Evolutionary conservation across 164 flowering plant genomes (phyloP).

Genomic region (Kingdonia uniflora): DNA sequence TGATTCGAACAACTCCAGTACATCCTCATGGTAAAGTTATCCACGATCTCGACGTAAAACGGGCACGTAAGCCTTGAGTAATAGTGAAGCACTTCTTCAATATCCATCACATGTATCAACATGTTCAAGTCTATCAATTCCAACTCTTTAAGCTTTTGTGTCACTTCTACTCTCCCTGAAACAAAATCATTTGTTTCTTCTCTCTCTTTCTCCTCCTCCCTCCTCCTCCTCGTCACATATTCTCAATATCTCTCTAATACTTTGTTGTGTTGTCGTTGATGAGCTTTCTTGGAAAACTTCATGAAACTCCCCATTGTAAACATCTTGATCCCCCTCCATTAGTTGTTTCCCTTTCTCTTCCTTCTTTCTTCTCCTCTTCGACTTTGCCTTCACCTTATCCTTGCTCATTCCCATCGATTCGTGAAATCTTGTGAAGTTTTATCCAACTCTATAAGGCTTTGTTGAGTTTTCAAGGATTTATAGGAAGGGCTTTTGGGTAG

Average conservation of each 20-base stretch:
- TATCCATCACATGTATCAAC: slow-evolving; percentile 56
- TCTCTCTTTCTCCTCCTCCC: slow-evolving; percentile 7
- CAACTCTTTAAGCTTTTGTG: slow-evolving; percentile 50
- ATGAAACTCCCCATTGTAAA: slow-evolving; percentile 14
- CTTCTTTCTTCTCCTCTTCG: slow-evolving; percentile 6
- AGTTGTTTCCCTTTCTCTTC: slow-evolving; percentile 3
- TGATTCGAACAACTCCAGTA: slow-evolving; percentile 23
- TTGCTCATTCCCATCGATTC: slow-evolving; percentile 17
- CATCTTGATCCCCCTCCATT: neutral
- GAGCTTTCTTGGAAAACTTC: slow-evolving; percentile 8
- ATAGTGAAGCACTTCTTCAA: slow-evolving; percentile 68
- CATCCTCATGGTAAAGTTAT: slow-evolving; percentile 58
- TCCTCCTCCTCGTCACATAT: neutral
- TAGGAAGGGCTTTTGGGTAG: slow-evolving; percentile 36
- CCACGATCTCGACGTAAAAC: slow-evolving; percentile 64
- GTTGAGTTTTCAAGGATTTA: slow-evolving; percentile 24
- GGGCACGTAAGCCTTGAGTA: slow-evolving; percentile 74
- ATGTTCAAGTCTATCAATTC: slow-evolving; percentile 44
- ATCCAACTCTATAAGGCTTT: slow-evolving; percentile 22
- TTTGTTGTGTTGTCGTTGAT: slow-evolving; percentile 10
- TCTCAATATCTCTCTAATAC: slow-evolving; percentile 8
- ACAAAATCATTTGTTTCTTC: slow-evolving; percentile 1
- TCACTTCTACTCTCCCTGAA: slow-evolving; percentile 16
- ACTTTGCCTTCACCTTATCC: slow-evolving; percentile 9
- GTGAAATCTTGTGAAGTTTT: slow-evolving; percentile 22